These are phyloP conservation scores for Malassezia restricta DNA, from an alignment of 1,284 basidiomycete genomes.

Conservation along the genomic window DNA sequence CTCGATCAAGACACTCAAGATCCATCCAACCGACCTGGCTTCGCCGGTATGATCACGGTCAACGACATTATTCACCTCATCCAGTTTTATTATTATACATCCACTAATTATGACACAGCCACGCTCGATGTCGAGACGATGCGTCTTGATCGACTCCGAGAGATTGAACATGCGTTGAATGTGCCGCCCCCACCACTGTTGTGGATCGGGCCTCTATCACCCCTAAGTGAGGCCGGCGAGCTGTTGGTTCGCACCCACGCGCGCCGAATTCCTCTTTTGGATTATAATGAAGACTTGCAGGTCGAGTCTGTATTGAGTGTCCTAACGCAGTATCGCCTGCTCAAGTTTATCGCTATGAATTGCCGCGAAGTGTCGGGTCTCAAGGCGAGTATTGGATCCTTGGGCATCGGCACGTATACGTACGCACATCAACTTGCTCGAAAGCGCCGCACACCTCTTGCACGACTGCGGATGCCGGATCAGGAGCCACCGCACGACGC, in stretches of 20 bases:
- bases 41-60: slow-evolving; percentile 45
- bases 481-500: slow-evolving; percentile 1
- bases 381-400: slow-evolving; percentile 66
- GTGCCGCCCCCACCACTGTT: slow-evolving; percentile 85
- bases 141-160: slow-evolving; percentile 58
- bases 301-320: slow-evolving; percentile 93
- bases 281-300: slow-evolving; percentile 81
- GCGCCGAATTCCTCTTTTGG: slow-evolving; percentile 80
- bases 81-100: slow-evolving; percentile 41
- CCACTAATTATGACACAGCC: slow-evolving; percentile 62
- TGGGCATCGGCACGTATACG: slow-evolving; percentile 89
- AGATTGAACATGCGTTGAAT: slow-evolving; percentile 82
- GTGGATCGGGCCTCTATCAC: slow-evolving; percentile 68
- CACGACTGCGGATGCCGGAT: neutral
- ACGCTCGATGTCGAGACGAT: slow-evolving; percentile 88
- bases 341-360: slow-evolving; percentile 98
- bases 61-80: slow-evolving; percentile 45
- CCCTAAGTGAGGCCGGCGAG: slow-evolving; percentile 80
- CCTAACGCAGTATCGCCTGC: slow-evolving; percentile 88
- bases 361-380: slow-evolving; percentile 39
- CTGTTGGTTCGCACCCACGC: slow-evolving; percentile 90
- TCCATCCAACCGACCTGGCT: slow-evolving; percentile 21
- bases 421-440: slow-evolving; percentile 10
- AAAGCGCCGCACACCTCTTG: neutral
- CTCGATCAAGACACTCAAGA: slow-evolving; percentile 13